These are phyloP conservation scores for Candida gigantensis DNA, from an alignment of 1,139 yeast genomes.

Conservation along the genomic window DNA sequence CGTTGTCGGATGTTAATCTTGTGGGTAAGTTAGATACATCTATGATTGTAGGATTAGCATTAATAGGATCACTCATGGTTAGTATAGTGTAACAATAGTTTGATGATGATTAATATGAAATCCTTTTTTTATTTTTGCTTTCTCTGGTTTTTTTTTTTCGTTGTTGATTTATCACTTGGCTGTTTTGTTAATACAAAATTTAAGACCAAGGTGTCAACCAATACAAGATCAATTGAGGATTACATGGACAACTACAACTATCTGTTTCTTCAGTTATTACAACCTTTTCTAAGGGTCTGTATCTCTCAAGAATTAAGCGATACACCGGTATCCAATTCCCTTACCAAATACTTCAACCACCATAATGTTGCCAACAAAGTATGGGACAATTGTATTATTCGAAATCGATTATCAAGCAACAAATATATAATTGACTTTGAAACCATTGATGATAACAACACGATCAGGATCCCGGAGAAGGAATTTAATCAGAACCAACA, in stretches of 20 bases:
- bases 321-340: conserved; percentile 3
- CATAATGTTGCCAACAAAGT: conserved; percentile 23
- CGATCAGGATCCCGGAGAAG: background rate
- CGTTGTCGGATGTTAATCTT: conserved; percentile 31
- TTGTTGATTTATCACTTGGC: no score
- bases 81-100: no score
- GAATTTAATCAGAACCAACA: conserved; percentile 17
- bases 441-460: conserved; percentile 1
- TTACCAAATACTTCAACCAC: conserved; percentile 18
- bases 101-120: no score
- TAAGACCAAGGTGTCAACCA: no score
- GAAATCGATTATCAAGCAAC: conserved; percentile 36
- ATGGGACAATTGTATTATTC: conserved; percentile 46
- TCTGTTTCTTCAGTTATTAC: conserved; percentile 31
- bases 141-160: background rate
- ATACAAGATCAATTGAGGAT: no score
- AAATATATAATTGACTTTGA: conserved; percentile 29
- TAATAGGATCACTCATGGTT: conserved; percentile 70
- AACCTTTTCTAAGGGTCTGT: conserved; percentile 32
- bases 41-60: conserved; percentile 87
- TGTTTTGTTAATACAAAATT: no score
- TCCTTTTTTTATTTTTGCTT: background rate
- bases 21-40: conserved; percentile 79
- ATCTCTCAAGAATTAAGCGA: conserved; percentile 12
- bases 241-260: conserved; percentile 38